Evolutionary conservation across 805 yeast species (phyloP).

Genomic region (Pichia eremophila): DNA sequence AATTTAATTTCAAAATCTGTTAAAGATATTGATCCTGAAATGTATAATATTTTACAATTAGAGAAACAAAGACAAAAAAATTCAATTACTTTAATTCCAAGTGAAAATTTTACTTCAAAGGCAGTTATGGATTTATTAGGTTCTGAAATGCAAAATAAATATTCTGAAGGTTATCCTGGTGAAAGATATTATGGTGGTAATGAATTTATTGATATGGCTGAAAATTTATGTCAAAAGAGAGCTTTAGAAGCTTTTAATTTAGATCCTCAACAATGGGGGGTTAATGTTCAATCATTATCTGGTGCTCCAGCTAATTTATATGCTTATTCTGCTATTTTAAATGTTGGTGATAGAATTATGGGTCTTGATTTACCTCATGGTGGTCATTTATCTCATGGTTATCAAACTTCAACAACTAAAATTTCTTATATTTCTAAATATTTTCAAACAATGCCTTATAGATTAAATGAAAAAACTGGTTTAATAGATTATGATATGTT

Average conservation of each 20-base stretch:
- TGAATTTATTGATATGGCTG: constrained; percentile 87
- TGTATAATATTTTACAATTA: constrained; percentile 61
- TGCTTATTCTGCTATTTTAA: constrained; percentile 81
- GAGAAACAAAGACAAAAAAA: constrained; percentile 84
- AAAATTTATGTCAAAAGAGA: constrained; percentile 80
- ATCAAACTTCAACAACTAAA: constrained; percentile 83
- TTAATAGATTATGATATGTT: constrained; percentile 84
- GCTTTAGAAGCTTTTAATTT: constrained; percentile 78
- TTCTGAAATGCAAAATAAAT: constrained; percentile 94
- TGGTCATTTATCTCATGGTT: constrained; percentile 96
- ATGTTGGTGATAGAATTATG: constrained; percentile 89
- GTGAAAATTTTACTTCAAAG: constrained; percentile 92
- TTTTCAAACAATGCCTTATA: constrained; percentile 96
- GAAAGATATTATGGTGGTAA: constrained; percentile 98
- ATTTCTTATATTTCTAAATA: constrained; percentile 88
- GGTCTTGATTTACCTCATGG: constrained; percentile 98
- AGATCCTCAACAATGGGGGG: constrained; percentile 86
- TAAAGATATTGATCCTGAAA: constrained; percentile 74
- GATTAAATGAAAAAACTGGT: constrained; percentile 79
- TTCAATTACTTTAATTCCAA: constrained; percentile 86
- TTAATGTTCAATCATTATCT: constrained; percentile 88
- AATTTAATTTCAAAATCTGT: constrained; percentile 53
- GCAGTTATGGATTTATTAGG: constrained; percentile 93
- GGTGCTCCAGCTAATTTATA: constrained; percentile 97
- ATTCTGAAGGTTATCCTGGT: constrained; percentile 98